Evolutionary conservation across 805 yeast species (phyloP), one percentile per base, ranked within the genome.

Genomic region (Wickerhamomyces hampshirensis): DNA sequence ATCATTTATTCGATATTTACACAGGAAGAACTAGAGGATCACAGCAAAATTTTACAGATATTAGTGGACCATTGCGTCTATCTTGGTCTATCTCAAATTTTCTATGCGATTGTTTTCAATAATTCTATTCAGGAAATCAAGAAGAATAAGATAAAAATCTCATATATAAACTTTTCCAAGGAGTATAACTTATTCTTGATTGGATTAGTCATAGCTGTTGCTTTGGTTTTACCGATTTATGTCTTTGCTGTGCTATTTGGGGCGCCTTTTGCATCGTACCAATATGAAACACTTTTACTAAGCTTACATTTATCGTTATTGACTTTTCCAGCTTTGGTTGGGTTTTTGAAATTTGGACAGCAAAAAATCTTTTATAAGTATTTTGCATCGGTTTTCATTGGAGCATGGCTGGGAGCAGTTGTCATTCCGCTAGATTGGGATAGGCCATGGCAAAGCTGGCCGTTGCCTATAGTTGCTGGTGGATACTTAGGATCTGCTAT

Each of bases 371-470:
- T 59, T 26, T 59, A 61, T 53, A 64, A 56, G 36, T 60, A 59
- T 31, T 56, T 59, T 17, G 46, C 59, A 10, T 38, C 54, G 18
- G 53, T 63, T 7, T 59, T 58, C 5, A 34, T 82, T 9, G 96
- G 96, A 2, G 77, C 89, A 6, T 91, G 98, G 98, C 47, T 87
- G 1, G 97, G 98, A 12, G 96, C 91, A 3, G 59, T 85, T 26
- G 98, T 95, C 1, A 88, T 93, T 40, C 97, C 98, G 0, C 68
- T 93, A 40, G 98, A 91, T 59, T 91, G 98, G 98, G 98, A 91
- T 57, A 71, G 98, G 50, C 85, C 83, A 18, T 91, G 98, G 98
- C 98, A 91, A 60, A 72, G 69, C 35, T 91, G 96, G 94, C 98
- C 98, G 6, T 75, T 87, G 36, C 91, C 98, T 1, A 69, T 91